Evolutionary conservation across 257 asterid species (phyloP).

Genomic region (Perilla frutescens): DNA sequence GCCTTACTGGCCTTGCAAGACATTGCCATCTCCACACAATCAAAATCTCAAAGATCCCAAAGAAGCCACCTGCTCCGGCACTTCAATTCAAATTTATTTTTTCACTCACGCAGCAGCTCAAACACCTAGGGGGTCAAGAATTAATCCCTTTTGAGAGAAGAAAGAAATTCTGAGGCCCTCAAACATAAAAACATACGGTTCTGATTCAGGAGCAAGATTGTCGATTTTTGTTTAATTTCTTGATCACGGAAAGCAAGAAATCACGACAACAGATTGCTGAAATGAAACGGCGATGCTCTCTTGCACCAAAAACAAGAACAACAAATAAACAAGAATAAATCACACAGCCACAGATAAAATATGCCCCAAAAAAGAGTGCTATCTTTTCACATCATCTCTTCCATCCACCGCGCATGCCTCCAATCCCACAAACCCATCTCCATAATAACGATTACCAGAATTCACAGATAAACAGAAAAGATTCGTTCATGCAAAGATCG

Average conservation of each 20-base stretch:
- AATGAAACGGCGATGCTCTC: slow-evolving; percentile 27
- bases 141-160: slow-evolving; percentile 12
- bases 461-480: not conserved
- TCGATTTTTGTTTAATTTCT: not conserved
- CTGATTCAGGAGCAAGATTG: slow-evolving; percentile 30
- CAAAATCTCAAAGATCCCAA: slow-evolving; percentile 16
- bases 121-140: slow-evolving; percentile 33
- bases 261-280: slow-evolving; percentile 39
- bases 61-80: not conserved
- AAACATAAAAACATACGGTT: slow-evolving; percentile 38
- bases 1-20: slow-evolving; percentile 70
- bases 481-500: slow-evolving; percentile 35
- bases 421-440: slow-evolving; percentile 43
- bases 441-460: slow-evolving; percentile 30
- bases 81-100: not conserved
- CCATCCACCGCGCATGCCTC: slow-evolving; percentile 43
- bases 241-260: slow-evolving; percentile 43
- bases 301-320: slow-evolving; percentile 42
- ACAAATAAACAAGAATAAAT: not conserved
- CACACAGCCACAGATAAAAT: slow-evolving; percentile 23
- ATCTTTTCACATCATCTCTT: slow-evolving; percentile 31
- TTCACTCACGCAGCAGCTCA: slow-evolving; percentile 30
- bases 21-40: slow-evolving; percentile 59
- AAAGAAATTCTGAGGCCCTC: slow-evolving; percentile 25
- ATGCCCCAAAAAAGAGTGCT: not conserved